Conservation (phyloP, 306 rosid species). For the Quercus agrifolia region DNA sequence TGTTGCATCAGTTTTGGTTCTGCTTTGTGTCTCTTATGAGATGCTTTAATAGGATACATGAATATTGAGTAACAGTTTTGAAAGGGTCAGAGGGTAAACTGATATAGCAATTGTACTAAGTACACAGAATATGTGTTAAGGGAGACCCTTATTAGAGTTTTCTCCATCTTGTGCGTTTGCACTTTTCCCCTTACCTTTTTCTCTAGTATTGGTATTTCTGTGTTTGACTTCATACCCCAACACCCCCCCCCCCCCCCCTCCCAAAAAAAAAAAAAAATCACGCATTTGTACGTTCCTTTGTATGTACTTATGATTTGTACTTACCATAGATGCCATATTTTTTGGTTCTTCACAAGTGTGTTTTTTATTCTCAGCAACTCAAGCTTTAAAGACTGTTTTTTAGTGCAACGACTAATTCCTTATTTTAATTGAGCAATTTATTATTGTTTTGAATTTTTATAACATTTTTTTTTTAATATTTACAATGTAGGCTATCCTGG, state of each 20-base stretch:
- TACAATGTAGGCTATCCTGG: constrained; percentile 51
- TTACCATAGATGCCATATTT: background rate
- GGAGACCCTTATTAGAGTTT: background rate
- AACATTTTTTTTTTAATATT: constrained; percentile 14
- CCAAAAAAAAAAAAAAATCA: no score
- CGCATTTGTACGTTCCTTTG: background rate
- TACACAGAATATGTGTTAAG: no score
- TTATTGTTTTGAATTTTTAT: background rate
- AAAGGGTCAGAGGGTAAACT: background rate
- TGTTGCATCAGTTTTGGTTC: no score
- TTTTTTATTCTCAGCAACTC: background rate
- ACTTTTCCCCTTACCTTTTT: background rate
- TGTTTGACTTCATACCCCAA: background rate
- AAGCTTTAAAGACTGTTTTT: background rate
- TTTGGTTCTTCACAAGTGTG: background rate
- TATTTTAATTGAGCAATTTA: background rate
- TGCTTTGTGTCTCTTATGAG: background rate
- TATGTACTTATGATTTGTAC: background rate
- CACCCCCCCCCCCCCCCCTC: no score
- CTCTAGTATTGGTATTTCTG: background rate
- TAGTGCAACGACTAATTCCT: background rate
- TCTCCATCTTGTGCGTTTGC: background rate
- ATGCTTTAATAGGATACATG: background rate
- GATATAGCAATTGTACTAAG: background rate
- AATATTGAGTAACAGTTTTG: background rate